phyloP scores from a whole-genome alignment of 192 early-diverging fungal species.

The Phlyctochytrium arcticum region DNA sequence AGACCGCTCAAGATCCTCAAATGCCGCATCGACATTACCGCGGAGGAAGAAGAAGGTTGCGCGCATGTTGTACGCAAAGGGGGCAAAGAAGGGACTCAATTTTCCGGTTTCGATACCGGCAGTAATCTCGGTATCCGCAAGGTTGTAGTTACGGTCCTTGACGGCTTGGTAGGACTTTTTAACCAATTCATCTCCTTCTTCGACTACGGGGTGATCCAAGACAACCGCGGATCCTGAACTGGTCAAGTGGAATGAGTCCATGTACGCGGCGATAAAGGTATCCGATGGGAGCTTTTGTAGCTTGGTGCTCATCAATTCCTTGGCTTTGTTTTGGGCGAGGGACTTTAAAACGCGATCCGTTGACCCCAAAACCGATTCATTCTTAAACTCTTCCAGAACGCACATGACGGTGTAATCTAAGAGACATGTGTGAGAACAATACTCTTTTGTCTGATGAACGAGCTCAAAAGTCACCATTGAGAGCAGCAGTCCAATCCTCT shows the following conservation, averaged over 20 bases:
- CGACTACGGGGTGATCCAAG: slow-evolving; percentile 10
- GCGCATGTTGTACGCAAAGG: slow-evolving; percentile 76
- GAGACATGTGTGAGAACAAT: background rate
- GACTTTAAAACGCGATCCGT: slow-evolving; percentile 88
- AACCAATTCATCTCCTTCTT: slow-evolving; percentile 29
- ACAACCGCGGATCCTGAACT: slow-evolving; percentile 11
- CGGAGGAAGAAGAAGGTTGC: slow-evolving; percentile 87
- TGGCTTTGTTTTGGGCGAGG: slow-evolving; percentile 71
- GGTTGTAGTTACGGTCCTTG: slow-evolving; percentile 38
- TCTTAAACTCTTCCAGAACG: slow-evolving; percentile 93
- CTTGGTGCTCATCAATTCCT: slow-evolving; percentile 65
- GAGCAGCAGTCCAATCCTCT: slow-evolving; percentile 44
- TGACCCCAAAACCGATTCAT: slow-evolving; percentile 68
- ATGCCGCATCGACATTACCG: slow-evolving; percentile 72
- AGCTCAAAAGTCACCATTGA: slow-evolving; percentile 38
- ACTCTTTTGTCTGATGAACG: background rate
- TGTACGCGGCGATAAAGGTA: slow-evolving; percentile 87
- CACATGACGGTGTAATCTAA: slow-evolving; percentile 85
- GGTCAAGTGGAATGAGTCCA: slow-evolving; percentile 82
- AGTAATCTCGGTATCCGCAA: slow-evolving; percentile 15
- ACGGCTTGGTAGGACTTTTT: slow-evolving; percentile 60
- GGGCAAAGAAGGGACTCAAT: slow-evolving; percentile 39
- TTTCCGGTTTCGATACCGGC: slow-evolving; percentile 3
- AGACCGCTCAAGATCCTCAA: slow-evolving; percentile 74
- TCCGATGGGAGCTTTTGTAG: slow-evolving; percentile 73